Evolutionary conservation across 208 protist genomes (phyloP).

Genomic region (Leishmania tropica): DNA sequence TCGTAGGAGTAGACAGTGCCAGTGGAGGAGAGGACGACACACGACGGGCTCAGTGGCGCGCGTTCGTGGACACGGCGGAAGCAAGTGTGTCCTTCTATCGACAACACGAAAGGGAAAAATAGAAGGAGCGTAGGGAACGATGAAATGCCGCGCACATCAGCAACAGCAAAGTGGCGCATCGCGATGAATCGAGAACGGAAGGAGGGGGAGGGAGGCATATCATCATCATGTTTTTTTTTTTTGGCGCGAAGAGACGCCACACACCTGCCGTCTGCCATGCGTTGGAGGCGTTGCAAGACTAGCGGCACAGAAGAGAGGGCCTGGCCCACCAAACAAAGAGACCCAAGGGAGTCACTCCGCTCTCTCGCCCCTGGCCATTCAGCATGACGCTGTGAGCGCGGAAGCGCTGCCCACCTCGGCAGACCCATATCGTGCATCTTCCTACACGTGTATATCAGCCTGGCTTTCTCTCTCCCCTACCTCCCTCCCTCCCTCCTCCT

Average conservation of each 20-base stretch:
- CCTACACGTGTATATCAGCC: background rate
- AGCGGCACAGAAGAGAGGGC: background rate
- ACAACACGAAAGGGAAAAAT: background rate
- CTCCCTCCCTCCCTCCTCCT: background rate
- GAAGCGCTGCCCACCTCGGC: background rate
- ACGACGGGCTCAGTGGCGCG: background rate
- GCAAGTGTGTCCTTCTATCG: background rate
- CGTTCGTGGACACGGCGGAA: background rate
- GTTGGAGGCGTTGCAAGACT: background rate
- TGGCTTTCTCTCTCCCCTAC: background rate
- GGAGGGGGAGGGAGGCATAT: background rate
- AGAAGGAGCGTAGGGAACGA: too few relatives aligned
- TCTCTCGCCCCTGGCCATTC: background rate
- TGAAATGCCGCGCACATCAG: background rate
- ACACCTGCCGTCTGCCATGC: too few relatives aligned
- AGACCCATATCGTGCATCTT: background rate
- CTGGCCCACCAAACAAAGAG: background rate
- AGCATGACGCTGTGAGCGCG: background rate
- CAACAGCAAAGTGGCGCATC: background rate
- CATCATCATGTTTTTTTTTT: background rate
- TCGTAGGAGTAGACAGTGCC: background rate
- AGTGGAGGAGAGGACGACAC: background rate
- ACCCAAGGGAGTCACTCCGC: background rate
- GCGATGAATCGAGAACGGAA: background rate
- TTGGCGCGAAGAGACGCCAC: background rate